These are phyloP conservation scores for Sophora flavescens DNA, from an alignment of 306 rosid genomes.

Conservation along the genomic window DNA sequence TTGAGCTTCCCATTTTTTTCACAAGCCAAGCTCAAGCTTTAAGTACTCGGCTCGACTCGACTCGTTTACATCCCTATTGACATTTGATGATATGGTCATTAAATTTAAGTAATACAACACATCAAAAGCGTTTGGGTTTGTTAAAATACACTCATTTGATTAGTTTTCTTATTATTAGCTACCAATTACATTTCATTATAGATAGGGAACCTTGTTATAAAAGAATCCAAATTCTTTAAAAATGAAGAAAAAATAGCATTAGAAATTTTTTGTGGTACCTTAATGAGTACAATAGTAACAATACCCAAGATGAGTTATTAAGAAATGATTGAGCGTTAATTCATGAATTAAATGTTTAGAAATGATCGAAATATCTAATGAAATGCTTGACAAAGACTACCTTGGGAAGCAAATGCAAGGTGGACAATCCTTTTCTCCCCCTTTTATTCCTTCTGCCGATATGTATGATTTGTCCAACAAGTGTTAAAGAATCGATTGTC, in stretches of 20 bases:
- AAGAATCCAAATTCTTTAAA: not conserved
- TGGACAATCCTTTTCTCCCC: not conserved
- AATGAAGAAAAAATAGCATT: too few relatives aligned
- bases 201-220: not conserved
- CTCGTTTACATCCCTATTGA: too few relatives aligned
- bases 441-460: not conserved
- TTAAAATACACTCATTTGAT: not conserved
- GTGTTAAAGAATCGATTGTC: not conserved
- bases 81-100: too few relatives aligned
- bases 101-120: too few relatives aligned
- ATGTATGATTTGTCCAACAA: slow-evolving; percentile 13
- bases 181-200: not conserved
- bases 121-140: not conserved
- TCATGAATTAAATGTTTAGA: too few relatives aligned
- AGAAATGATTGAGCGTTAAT: not conserved
- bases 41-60: too few relatives aligned
- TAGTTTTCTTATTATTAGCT: not conserved
- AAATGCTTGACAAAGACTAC: not conserved
- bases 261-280: too few relatives aligned
- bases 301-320: not conserved
- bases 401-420: not conserved
- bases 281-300: too few relatives aligned
- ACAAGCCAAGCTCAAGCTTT: too few relatives aligned
- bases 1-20: too few relatives aligned
- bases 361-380: too few relatives aligned